Conservation (phyloP, 2,329 filamentous ascomycete species). For the Pseudopithomyces chartarum region DNA sequence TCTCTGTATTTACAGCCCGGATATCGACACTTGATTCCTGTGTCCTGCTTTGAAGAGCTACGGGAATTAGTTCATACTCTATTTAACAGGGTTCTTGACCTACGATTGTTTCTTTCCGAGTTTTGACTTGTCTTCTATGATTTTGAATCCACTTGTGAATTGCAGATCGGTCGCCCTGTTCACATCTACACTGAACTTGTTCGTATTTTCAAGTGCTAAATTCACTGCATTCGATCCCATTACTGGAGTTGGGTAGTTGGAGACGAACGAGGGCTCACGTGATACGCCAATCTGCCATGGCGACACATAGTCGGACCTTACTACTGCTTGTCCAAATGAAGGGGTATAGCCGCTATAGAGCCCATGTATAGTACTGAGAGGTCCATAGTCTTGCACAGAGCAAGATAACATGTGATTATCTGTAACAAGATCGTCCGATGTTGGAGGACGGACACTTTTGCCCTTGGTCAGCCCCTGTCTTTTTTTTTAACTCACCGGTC, state of each 20-base stretch:
- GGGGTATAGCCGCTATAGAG: background rate
- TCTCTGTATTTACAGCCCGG: constrained; percentile 16
- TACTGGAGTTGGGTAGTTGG: too few relatives aligned
- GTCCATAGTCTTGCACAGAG: background rate
- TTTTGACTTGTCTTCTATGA: background rate
- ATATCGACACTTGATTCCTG: constrained; percentile 17
- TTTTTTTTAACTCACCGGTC: constrained; percentile 21
- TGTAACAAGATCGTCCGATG: too few relatives aligned
- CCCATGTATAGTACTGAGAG: background rate
- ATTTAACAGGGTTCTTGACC: background rate
- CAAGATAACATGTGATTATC: too few relatives aligned
- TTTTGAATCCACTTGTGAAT: constrained; percentile 1
- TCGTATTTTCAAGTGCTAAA: too few relatives aligned
- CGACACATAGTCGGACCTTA: too few relatives aligned
- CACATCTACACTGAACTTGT: too few relatives aligned
- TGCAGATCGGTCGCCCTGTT: background rate
- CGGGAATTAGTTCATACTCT: background rate
- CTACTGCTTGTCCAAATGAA: background rate
- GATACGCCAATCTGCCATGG: too few relatives aligned
- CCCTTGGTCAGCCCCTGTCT: constrained; percentile 25
- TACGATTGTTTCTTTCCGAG: background rate
- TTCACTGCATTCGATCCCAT: too few relatives aligned
- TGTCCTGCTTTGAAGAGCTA: constrained; percentile 4
- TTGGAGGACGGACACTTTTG: background rate
- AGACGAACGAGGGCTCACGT: too few relatives aligned